Base-by-base conservation (phyloP, 306 rosid genomes). In the Quercus mongolica region DNA sequence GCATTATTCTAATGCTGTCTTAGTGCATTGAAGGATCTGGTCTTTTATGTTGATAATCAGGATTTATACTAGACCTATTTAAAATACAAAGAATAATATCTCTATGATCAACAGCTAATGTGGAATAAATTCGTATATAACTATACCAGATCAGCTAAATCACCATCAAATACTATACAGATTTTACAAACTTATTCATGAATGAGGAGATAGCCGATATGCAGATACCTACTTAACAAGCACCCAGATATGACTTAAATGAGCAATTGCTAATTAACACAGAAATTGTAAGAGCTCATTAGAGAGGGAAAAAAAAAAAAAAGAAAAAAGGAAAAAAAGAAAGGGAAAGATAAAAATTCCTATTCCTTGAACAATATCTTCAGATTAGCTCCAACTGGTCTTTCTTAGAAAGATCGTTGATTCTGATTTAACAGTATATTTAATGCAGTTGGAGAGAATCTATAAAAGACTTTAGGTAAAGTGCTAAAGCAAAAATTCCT, bases 351-450 rank as follows among this genome's bases (percentile, higher is more conserved):
- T 49, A 49, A 49, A 9, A 68, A 68, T 68, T 68, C 72, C 52
- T 35, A 76, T 84, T 85, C 86, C 88, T 86, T 83, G 86, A 85
- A 86, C 76, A 88, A 84, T 87, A 85, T 85, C 88, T 88, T 75
- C 86, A 83, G 44, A 73, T 84, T 84, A 83, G 86, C 79, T 88
- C 77, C 77, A 73, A 54, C 84, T 80, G 71, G 75, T 78, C 87
- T 78, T 87, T 89, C 87, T 80, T 76, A 78, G 73, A 59, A 83
- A 78, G 75, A 83, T 82, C 55, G 70, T 78, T 79, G 90, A 91
- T 91, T 87, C 89, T 84, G 91, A 91, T 89, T 74, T 86, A 82
- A 54, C 52, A 81, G 93, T 86, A 91, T 86, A 91, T 89, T 78
- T 85, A 87, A 86, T 86, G 86, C 86, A 78, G 88, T 81, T 82